phyloP scores from a whole-genome alignment of 1,284 basidiomycete genomes.

The Pseudozyma thailandica region DNA sequence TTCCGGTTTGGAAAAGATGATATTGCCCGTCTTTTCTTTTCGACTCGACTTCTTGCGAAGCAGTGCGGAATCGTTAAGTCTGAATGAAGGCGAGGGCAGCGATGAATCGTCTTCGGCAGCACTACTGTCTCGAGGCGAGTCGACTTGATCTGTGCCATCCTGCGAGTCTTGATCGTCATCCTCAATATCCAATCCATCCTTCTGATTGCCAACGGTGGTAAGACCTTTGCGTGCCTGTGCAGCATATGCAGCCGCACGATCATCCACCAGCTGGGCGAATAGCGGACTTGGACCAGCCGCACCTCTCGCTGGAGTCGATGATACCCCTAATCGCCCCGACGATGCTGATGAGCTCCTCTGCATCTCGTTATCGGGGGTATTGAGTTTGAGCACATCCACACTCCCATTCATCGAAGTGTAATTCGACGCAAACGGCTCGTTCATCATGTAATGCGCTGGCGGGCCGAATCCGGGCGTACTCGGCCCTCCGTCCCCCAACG shows the following conservation, averaged over 20 bases:
- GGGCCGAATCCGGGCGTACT: constrained; percentile 42
- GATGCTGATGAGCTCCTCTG: background rate
- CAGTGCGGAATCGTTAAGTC: background rate
- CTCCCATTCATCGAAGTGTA: constrained; percentile 37
- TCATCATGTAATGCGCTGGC: constrained; percentile 33
- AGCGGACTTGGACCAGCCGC: constrained; percentile 24
- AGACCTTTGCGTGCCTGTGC: constrained; percentile 29
- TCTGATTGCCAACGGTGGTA: constrained; percentile 51
- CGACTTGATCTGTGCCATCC: constrained; percentile 29
- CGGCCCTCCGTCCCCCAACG: constrained; percentile 21
- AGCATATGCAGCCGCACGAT: constrained; percentile 32
- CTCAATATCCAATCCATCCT: constrained; percentile 56
- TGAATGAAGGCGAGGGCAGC: background rate
- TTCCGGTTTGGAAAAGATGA: constrained; percentile 75
- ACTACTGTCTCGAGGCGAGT: constrained; percentile 20
- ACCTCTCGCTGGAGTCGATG: constrained; percentile 8
- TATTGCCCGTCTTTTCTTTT: constrained; percentile 71
- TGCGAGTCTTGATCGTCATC: constrained; percentile 53
- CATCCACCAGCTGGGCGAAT: constrained; percentile 30
- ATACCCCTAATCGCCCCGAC: background rate
- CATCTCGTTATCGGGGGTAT: constrained; percentile 1
- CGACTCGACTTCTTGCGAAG: background rate
- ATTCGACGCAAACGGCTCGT: constrained; percentile 27
- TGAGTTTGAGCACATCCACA: constrained; percentile 10
- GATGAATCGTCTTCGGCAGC: constrained; percentile 19